Percentiles rank a stretch among this genome's conserved stretches.
Evolutionary conservation across 257 asterid genomes (phyloP).

Genomic region (Thymus quinquecostatus): DNA sequence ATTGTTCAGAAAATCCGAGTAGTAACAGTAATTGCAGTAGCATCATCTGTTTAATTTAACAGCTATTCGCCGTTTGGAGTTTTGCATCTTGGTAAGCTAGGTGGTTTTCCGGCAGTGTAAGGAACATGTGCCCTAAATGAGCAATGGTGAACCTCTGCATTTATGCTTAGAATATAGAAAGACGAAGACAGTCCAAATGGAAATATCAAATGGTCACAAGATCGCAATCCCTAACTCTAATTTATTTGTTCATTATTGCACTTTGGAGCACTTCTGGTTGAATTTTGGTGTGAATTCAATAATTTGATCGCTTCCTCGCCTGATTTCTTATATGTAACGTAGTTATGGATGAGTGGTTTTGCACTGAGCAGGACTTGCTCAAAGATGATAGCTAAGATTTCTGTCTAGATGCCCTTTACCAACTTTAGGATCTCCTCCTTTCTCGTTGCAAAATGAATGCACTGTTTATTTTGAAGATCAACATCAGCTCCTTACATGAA

Average conservation of each 20-base stretch:
- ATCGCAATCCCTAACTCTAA: not conserved
- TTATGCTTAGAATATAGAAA: not conserved
- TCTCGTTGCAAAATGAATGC: slow-evolving; percentile 14
- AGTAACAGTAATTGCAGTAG: not conserved
- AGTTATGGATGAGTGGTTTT: not conserved
- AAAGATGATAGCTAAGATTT: not conserved
- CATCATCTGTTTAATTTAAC: slow-evolving; percentile 7
- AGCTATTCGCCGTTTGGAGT: not conserved
- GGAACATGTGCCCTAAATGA: not conserved
- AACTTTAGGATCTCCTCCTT: slow-evolving; percentile 9
- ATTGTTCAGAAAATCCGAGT: not conserved
- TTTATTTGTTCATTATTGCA: not conserved
- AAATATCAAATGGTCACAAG: not conserved
- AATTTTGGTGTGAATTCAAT: not conserved
- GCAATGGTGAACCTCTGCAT: not conserved
- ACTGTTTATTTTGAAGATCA: not conserved
- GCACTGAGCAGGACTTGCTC: not conserved
- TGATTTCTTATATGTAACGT: not conserved
- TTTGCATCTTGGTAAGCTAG: not conserved
- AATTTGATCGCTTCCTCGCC: not conserved
- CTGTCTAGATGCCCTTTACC: not conserved
- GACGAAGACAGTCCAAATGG: not conserved
- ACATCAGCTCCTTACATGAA: slow-evolving; percentile 31
- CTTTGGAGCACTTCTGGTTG: not conserved
- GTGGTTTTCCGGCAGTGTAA: not conserved